phyloP scores from a whole-genome alignment of 192 early-diverging fungal genomes.

The Cetraspora pellucida region DNA sequence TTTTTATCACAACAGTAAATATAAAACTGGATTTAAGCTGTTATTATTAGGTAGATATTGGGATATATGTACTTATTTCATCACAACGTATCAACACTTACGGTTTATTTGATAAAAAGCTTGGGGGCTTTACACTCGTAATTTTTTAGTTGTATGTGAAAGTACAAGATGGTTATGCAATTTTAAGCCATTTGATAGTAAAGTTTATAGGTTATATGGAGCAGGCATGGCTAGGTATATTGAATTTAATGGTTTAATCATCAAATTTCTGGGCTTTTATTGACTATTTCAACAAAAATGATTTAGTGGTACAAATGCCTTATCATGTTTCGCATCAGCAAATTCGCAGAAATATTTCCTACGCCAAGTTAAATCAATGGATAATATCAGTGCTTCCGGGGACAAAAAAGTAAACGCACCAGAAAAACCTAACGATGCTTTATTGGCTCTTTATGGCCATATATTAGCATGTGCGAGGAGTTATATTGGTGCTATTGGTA shows the following conservation, averaged over 20 bases:
- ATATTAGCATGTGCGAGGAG: conserved; percentile 55
- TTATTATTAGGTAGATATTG: conserved; percentile 60
- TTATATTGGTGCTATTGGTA: conserved; percentile 65
- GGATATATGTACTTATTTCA: background rate
- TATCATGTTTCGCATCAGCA: conserved; percentile 45
- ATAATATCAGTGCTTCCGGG: conserved; percentile 23
- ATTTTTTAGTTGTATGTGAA: conserved; percentile 39
- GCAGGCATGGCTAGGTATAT: conserved; percentile 49
- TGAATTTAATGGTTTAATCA: no score
- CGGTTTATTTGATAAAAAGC: conserved; percentile 30
- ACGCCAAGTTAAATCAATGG: conserved; percentile 54
- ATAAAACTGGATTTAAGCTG: conserved; percentile 43
- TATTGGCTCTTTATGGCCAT: conserved; percentile 65
- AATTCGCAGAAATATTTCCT: conserved; percentile 59
- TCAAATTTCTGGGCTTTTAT: no score
- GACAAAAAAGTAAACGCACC: conserved; percentile 11
- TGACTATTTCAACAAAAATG: no score
- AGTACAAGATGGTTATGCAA: conserved; percentile 47
- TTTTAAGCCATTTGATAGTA: conserved; percentile 38
- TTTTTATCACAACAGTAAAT: conserved; percentile 56
- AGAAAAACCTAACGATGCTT: conserved; percentile 30
- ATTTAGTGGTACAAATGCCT: conserved; percentile 37
- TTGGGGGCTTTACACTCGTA: conserved; percentile 37
- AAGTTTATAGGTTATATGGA: conserved; percentile 55
- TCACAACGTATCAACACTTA: background rate